Base-by-base conservation (phyloP, 495 filamentous ascomycete species). In the Penicillium canescens region DNA sequence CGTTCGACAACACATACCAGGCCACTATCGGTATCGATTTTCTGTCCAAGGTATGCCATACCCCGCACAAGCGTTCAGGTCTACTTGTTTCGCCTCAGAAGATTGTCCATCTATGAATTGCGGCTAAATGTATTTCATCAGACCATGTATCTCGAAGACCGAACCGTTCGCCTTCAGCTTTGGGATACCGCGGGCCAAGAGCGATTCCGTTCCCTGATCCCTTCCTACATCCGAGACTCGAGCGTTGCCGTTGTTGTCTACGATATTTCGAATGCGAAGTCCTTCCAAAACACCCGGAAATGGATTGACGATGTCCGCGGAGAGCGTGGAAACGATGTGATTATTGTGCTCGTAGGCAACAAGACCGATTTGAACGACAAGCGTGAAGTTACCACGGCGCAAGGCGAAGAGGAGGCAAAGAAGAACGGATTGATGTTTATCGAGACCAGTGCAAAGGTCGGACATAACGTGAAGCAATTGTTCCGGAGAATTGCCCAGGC, bases 1-100 rank as follows among this genome's bases (percentile, higher is more conserved):
- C 94, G 33, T 98, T 98, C 82, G 95, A 98, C 80, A 96, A 96
- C 77, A 98, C 92, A 83, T 98, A 98, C 74, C 94, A 98, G 75
- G 94, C 94, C 40, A 98, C 94, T 48, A 98, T 98, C 66, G 94
- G 94, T 69, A 98, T 98, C 75, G 94, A 98, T 77, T 98, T 98
- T 68, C 85, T 98, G 57, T 97, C 92, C 58, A 98, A 98, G 86
- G 91, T 89, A 81, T 55, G 67, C 48, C 36, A 49, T 35, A 33
- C 49, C 48, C 48, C 48, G 48, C 48, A 50, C 37, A 50, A 12
- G 28, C 14, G 13, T 34, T 16, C 14, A 6, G 37, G 36, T 24
- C 24, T 37, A 9, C 28, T 42, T 28, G 14, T 39, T 23, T 34
- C 34, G 9, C 11, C n/a, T 16, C 12, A 13, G 14, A 38, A 31